These are phyloP conservation scores for Oemleria cerasiformis DNA, from an alignment of 306 rosid species.

Conservation along the genomic window DNA sequence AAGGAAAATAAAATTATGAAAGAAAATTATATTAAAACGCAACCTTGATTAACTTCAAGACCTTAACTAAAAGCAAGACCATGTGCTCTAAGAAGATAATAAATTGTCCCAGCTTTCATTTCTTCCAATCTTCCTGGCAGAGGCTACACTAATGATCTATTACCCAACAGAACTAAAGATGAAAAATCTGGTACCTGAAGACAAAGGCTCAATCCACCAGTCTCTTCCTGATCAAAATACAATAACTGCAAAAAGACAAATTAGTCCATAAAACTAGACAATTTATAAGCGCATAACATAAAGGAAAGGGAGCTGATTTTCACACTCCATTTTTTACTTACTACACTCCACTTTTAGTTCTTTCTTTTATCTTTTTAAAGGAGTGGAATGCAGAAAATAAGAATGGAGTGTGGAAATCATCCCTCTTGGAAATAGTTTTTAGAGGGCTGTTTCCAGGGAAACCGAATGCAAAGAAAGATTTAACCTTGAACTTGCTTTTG, in stretches of 20 bases:
- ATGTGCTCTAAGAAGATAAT: constrained; percentile 3
- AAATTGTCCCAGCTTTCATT: neutral
- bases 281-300: neutral
- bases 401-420: too few species aligned
- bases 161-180: neutral
- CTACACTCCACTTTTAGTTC: too few species aligned
- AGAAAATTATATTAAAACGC: constrained; percentile 1
- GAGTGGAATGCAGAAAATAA: too few species aligned
- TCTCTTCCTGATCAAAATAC: constrained; percentile 85
- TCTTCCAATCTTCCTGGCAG: neutral
- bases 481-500: constrained; percentile 98
- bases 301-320: too few species aligned
- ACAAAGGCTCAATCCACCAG: constrained; percentile 84
- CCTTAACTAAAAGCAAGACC: neutral
- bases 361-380: too few species aligned
- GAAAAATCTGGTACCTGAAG: constrained; percentile 66
- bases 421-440: neutral
- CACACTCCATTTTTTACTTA: too few species aligned
- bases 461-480: neutral
- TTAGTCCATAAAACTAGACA: neutral
- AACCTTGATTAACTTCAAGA: neutral
- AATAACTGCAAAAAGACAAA: constrained; percentile 53
- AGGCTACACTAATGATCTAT: neutral
- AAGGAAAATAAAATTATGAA: neutral
- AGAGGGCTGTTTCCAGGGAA: neutral